Evolutionary conservation across 768 basidiomycete species (phyloP).

Genomic region (Stropharia rugosoannulata): DNA sequence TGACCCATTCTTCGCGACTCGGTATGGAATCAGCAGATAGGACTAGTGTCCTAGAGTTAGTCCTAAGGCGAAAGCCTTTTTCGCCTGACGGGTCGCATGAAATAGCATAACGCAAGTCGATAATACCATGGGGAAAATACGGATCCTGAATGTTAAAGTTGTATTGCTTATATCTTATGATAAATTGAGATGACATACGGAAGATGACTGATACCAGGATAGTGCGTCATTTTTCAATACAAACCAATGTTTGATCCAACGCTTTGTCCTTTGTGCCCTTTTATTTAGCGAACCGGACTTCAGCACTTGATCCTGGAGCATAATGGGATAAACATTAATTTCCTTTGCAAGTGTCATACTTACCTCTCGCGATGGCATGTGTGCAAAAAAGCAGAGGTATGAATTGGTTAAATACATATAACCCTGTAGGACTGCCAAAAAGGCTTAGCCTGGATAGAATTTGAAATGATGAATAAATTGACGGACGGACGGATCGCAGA

Average conservation of each 20-base stretch:
- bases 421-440: conserved; percentile 79
- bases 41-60: conserved; percentile 73
- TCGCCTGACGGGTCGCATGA: conserved; percentile 81
- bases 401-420: conserved; percentile 96
- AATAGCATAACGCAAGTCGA: conserved; percentile 92
- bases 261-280: conserved; percentile 84
- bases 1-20: conserved; percentile 94
- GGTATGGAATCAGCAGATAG: conserved; percentile 79
- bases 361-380: conserved; percentile 89
- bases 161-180: neutral
- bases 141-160: conserved; percentile 64
- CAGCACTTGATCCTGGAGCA: conserved; percentile 77
- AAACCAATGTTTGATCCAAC: conserved; percentile 96
- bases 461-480: neutral
- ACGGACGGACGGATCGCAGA: conserved; percentile 84
- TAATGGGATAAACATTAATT: neutral
- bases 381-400: conserved; percentile 95
- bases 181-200: conserved; percentile 46
- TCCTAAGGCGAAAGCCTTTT: conserved; percentile 79
- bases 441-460: neutral
- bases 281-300: conserved; percentile 92
- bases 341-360: conserved; percentile 11
- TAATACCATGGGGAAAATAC: conserved; percentile 95
- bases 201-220: conserved; percentile 95
- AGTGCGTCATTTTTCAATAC: conserved; percentile 93